These are phyloP conservation scores for Pseudocercospora cruenta DNA, from an alignment of 2,329 filamentous ascomycete species.

Conservation along the genomic window DNA sequence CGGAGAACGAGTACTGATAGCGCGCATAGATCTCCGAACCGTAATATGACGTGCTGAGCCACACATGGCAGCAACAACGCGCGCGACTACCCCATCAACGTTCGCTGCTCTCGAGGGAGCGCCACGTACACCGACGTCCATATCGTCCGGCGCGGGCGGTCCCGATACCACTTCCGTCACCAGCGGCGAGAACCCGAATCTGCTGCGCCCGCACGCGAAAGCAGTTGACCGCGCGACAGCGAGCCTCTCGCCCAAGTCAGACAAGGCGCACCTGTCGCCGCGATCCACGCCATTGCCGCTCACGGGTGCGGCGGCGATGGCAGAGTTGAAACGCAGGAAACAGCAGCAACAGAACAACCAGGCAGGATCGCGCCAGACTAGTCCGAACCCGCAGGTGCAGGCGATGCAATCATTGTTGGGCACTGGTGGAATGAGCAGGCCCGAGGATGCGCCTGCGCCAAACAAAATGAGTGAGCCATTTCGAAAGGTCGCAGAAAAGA, in stretches of 20 bases:
- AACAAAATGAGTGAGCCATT: conserved; percentile 54
- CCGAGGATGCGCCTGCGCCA: conserved; percentile 48
- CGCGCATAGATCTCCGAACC: conserved; percentile 8
- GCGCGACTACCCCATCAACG: conserved; percentile 46
- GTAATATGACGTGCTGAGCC: conserved; percentile 27
- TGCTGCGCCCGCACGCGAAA: conserved; percentile 32
- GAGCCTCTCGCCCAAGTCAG: conserved; percentile 47
- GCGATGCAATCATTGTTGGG: conserved; percentile 51
- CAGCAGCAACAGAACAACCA: conserved; percentile 41
- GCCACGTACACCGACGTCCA: conserved; percentile 46
- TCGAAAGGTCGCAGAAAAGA: conserved; percentile 51
- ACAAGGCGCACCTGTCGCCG: conserved; percentile 44
- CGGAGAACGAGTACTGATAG: conserved; percentile 13
- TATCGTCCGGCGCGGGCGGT: conserved; percentile 30
- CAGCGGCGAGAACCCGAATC: conserved; percentile 29
- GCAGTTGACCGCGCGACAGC: conserved; percentile 25
- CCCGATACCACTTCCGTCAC: conserved; percentile 27
- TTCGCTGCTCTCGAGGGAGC: conserved; percentile 44
- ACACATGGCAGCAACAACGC: conserved; percentile 50
- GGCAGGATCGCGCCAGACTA: conserved; percentile 45
- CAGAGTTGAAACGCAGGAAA: conserved; percentile 50
- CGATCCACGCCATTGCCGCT: conserved; percentile 37
- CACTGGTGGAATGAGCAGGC: conserved; percentile 47
- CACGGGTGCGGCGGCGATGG: conserved; percentile 53
- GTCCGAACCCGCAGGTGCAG: conserved; percentile 51